phyloP scores from a whole-genome alignment of 495 filamentous ascomycete species.

The Letharia lupina region DNA sequence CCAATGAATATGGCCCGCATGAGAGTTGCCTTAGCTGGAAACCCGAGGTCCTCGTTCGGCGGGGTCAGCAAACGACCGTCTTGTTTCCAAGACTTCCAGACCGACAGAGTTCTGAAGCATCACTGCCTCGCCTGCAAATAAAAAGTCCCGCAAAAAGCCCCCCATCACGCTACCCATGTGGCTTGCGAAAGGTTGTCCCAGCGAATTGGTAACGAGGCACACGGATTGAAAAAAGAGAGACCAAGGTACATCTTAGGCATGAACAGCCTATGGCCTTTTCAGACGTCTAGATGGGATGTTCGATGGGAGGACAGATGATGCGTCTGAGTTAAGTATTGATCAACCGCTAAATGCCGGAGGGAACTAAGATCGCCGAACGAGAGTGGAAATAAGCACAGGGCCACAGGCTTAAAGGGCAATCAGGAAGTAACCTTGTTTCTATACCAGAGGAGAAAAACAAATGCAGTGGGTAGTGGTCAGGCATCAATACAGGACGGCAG shows the following conservation, averaged over 20 bases:
- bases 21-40: background rate
- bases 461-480: background rate
- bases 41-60: background rate
- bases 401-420: background rate
- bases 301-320: constrained; percentile 7
- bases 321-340: constrained; percentile 8
- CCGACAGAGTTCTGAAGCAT: background rate
- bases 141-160: background rate
- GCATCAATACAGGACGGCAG: constrained; percentile 12
- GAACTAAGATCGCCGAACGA: constrained; percentile 9
- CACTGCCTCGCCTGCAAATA: background rate
- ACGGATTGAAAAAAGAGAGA: background rate
- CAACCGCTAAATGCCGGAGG: background rate
- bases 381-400: constrained; percentile 4
- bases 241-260: background rate
- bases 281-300: background rate
- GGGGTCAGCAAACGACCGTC: constrained; percentile 6
- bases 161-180: background rate
- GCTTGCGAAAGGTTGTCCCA: background rate
- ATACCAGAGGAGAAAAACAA: background rate
- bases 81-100: background rate
- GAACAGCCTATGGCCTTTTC: background rate
- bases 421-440: background rate
- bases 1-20: background rate
- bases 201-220: background rate